Evolutionary conservation across 1,139 yeast species (phyloP).

Genomic region (Yamadazyma sp.): DNA sequence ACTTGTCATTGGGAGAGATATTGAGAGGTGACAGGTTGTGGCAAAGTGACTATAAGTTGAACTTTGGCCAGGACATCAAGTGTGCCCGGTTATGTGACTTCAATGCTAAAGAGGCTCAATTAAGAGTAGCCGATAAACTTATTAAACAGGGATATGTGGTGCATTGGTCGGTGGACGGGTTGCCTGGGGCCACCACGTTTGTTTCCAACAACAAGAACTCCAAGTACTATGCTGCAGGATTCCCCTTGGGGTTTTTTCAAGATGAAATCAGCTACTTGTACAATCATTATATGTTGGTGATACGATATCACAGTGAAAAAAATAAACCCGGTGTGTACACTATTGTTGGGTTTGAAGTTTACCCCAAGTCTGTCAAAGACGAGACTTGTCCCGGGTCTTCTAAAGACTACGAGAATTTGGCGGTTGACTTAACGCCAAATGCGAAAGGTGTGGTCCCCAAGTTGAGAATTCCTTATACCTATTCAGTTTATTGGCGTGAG

Average conservation of each 20-base stretch:
- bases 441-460: constrained; percentile 19
- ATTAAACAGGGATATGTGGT: constrained; percentile 72
- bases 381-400: constrained; percentile 70
- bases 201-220: constrained; percentile 57
- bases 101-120: constrained; percentile 47
- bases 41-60: constrained; percentile 66
- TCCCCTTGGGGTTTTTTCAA: constrained; percentile 73
- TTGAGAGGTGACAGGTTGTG: constrained; percentile 79
- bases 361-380: constrained; percentile 77
- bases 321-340: constrained; percentile 42
- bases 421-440: constrained; percentile 30
- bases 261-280: constrained; percentile 61
- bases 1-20: constrained; percentile 73
- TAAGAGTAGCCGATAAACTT: constrained; percentile 58
- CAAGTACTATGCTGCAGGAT: constrained; percentile 83
- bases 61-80: constrained; percentile 60
- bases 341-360: constrained; percentile 88
- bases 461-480: constrained; percentile 67
- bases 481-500: constrained; percentile 88
- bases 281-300: constrained; percentile 79
- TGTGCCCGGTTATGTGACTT: constrained; percentile 72
- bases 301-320: constrained; percentile 65
- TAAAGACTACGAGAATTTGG: constrained; percentile 54
- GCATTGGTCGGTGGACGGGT: constrained; percentile 81
- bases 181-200: constrained; percentile 89